These are phyloP conservation scores for Eragrostis nindensis DNA, from an alignment of 176 grass and related monocot species.

Conservation along the genomic window DNA sequence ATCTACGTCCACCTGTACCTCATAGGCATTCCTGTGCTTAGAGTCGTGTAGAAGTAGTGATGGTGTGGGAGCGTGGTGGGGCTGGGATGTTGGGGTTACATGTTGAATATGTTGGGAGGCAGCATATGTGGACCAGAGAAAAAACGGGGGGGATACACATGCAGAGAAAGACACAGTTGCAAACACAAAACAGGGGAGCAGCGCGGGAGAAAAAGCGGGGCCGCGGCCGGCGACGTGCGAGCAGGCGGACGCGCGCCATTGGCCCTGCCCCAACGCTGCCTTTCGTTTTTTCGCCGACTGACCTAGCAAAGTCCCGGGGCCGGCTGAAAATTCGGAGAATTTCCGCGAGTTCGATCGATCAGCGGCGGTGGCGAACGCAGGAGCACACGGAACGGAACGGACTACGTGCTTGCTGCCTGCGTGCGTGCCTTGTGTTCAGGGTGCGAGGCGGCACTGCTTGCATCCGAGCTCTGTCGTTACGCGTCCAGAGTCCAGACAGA, in stretches of 20 bases:
- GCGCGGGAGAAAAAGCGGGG: constrained; percentile 7
- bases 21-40: constrained; percentile 1
- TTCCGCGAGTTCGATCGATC: too few relatives aligned
- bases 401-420: background rate
- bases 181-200: background rate
- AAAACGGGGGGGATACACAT: background rate
- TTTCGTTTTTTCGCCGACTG: constrained; percentile 21
- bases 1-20: background rate
- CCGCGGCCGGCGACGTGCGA: constrained; percentile 11
- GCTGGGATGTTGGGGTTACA: constrained; percentile 8
- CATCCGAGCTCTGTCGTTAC: background rate
- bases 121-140: constrained; percentile 20
- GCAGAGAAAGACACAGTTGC: background rate
- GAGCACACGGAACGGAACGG: background rate
- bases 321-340: too few relatives aligned
- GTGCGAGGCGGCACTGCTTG: background rate
- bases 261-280: too few relatives aligned
- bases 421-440: background rate
- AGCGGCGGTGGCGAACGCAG: background rate
- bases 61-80: background rate
- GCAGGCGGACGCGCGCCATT: background rate
- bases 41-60: background rate
- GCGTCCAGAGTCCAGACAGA: background rate
- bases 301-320: background rate
- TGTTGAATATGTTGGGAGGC: constrained; percentile 26